Percentiles rank a stretch among this genome's conserved stretches.
Conservation (phyloP, 2,329 filamentous ascomycete species). For the Phialocephala sp. region DNA sequence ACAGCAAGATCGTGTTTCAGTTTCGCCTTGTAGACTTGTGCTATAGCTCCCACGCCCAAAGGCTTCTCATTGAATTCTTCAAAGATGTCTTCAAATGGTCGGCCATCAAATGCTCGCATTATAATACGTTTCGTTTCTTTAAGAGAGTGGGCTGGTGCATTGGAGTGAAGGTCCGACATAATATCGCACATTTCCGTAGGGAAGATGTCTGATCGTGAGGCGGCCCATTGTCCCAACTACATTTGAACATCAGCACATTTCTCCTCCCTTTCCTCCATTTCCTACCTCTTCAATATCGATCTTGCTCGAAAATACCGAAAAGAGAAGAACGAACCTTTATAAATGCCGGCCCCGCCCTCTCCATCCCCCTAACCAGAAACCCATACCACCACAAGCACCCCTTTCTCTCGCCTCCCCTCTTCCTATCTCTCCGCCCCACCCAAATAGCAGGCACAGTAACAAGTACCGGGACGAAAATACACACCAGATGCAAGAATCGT, state of each 20-base stretch:
- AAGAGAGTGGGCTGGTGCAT: slow-evolving; percentile 91
- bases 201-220: slow-evolving; percentile 95
- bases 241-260: slow-evolving; percentile 29
- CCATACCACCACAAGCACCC: slow-evolving; percentile 95
- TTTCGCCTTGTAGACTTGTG: slow-evolving; percentile 96
- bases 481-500: slow-evolving; percentile 83
- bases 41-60: slow-evolving; percentile 92
- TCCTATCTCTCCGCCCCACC: slow-evolving; percentile 69
- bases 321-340: slow-evolving; percentile 73
- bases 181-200: slow-evolving; percentile 88
- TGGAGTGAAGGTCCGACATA: slow-evolving; percentile 94
- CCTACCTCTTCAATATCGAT: background rate
- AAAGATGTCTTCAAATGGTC: slow-evolving; percentile 88
- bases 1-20: slow-evolving; percentile 78
- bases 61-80: slow-evolving; percentile 92
- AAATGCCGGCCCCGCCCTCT: slow-evolving; percentile 90
- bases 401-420: slow-evolving; percentile 74
- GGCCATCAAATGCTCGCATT: slow-evolving; percentile 78
- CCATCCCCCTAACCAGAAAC: slow-evolving; percentile 88
- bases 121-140: slow-evolving; percentile 80
- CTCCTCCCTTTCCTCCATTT: background rate
- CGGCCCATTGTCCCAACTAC: slow-evolving; percentile 95
- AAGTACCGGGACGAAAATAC: slow-evolving; percentile 92
- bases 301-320: background rate
- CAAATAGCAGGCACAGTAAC: slow-evolving; percentile 79